These are phyloP conservation scores for Pythium myriotylum DNA, from an alignment of 352 stramenopile species.

Conservation along the genomic window DNA sequence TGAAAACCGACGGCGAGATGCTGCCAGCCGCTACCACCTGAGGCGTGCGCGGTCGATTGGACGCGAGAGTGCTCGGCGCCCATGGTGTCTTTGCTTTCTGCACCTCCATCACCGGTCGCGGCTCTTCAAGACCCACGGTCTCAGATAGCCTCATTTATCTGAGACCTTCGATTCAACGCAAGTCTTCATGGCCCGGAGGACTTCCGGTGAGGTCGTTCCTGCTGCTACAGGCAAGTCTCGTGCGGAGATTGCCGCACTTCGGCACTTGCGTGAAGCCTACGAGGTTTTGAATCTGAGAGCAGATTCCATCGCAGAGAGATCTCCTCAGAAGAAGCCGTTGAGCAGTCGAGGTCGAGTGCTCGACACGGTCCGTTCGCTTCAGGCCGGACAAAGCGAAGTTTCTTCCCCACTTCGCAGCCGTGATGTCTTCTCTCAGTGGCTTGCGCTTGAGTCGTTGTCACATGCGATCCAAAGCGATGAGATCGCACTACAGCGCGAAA, in stretches of 20 bases:
- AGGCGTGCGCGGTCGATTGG: background rate
- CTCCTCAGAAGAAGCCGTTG: background rate
- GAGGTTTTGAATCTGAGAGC: slow-evolving; percentile 16
- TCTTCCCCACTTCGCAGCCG: background rate
- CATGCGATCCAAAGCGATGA: slow-evolving; percentile 15
- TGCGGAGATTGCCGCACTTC: slow-evolving; percentile 35
- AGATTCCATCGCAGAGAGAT: background rate
- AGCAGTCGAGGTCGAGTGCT: slow-evolving; percentile 3
- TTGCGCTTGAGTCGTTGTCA: slow-evolving; percentile 25
- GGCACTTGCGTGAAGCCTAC: slow-evolving; percentile 35
- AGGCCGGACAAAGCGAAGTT: slow-evolving; percentile 5
- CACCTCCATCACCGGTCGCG: slow-evolving; percentile 5
- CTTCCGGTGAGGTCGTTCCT: background rate
- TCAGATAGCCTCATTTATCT: slow-evolving; percentile 1
- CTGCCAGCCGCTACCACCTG: slow-evolving; percentile 10
- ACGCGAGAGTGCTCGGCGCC: slow-evolving; percentile 42
- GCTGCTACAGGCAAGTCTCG: slow-evolving; percentile 22
- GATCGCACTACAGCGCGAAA: slow-evolving; percentile 27
- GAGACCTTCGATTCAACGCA: no score
- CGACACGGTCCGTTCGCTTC: slow-evolving; percentile 30
- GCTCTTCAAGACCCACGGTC: slow-evolving; percentile 21
- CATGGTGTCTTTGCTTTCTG: slow-evolving; percentile 23
- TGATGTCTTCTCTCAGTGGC: slow-evolving; percentile 29
- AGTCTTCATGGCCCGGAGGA: background rate
- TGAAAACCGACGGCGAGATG: slow-evolving; percentile 48